Percentiles rank a stretch among this genome's conserved stretches.
Conservation (phyloP, 257 asterid genomes). For the Misopates orontium region DNA sequence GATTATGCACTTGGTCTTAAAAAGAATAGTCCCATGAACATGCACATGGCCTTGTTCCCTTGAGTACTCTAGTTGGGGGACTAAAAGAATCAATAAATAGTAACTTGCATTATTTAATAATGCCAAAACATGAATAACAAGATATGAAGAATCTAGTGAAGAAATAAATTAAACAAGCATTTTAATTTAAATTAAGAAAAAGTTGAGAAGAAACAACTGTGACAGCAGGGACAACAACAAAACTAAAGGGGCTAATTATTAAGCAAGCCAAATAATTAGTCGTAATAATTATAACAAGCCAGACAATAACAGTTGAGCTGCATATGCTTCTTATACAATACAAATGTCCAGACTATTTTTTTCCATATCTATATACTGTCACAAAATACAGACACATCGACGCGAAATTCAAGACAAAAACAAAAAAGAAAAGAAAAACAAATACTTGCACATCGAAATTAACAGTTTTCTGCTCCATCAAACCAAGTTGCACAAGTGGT, state of each 20-base stretch:
- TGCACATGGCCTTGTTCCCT: constrained; percentile 81
- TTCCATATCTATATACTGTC: constrained; percentile 34
- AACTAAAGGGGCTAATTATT: constrained; percentile 6
- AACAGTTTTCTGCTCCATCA: constrained; percentile 16
- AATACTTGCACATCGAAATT: constrained; percentile 20
- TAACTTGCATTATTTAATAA: constrained; percentile 27
- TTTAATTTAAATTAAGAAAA: constrained; percentile 10
- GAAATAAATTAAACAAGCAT: background rate
- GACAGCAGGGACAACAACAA: constrained; percentile 44
- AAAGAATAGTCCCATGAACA: constrained; percentile 51
- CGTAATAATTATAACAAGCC: constrained; percentile 39
- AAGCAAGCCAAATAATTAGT: constrained; percentile 41
- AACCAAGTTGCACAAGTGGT: constrained; percentile 31
- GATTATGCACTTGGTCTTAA: background rate
- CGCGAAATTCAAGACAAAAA: constrained; percentile 29
- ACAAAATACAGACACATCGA: constrained; percentile 49
- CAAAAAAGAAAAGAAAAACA: constrained; percentile 22
- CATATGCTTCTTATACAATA: constrained; percentile 64
- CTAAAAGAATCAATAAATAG: constrained; percentile 36
- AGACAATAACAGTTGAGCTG: constrained; percentile 45
- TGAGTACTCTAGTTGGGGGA: constrained; percentile 35
- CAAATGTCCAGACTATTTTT: constrained; percentile 35
- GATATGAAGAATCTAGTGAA: constrained; percentile 49
- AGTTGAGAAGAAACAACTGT: constrained; percentile 35
- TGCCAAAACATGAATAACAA: constrained; percentile 28